phyloP scores from a whole-genome alignment of 371 early-diverging fungal genomes.

The Apophysomyces sp. region DNA sequence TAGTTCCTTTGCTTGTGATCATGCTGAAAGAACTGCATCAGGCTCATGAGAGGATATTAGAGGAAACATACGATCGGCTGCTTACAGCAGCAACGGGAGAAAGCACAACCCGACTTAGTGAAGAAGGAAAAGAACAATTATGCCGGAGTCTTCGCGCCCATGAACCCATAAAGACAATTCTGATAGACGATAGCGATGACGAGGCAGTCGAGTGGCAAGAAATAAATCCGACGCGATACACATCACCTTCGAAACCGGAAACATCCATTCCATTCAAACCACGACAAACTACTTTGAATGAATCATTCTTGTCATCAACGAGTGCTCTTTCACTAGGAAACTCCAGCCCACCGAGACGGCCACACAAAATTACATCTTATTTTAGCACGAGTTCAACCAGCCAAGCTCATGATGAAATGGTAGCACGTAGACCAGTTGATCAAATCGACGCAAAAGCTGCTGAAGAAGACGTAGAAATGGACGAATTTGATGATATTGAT shows the following conservation, averaged over 20 bases:
- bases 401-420: background rate
- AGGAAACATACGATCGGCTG: conserved; percentile 35
- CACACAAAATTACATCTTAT: conserved; percentile 16
- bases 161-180: conserved; percentile 38
- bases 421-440: background rate
- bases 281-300: conserved; percentile 29
- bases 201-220: conserved; percentile 39
- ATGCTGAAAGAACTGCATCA: conserved; percentile 26
- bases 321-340: background rate
- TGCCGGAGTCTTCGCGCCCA: conserved; percentile 36
- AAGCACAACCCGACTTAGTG: conserved; percentile 22
- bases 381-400: background rate
- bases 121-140: conserved; percentile 24
- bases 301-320: conserved; percentile 21
- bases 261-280: background rate
- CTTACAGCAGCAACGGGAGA: conserved; percentile 43
- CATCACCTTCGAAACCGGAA: background rate
- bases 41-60: conserved; percentile 29
- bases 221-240: conserved; percentile 7
- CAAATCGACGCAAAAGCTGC: background rate
- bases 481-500: conserved; percentile 35
- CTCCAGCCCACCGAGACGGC: background rate
- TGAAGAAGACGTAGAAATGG: conserved; percentile 9
- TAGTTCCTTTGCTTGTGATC: conserved; percentile 26
- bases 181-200: conserved; percentile 43